phyloP scores from a whole-genome alignment of 257 asterid species.

The Sherardia arvensis region DNA sequence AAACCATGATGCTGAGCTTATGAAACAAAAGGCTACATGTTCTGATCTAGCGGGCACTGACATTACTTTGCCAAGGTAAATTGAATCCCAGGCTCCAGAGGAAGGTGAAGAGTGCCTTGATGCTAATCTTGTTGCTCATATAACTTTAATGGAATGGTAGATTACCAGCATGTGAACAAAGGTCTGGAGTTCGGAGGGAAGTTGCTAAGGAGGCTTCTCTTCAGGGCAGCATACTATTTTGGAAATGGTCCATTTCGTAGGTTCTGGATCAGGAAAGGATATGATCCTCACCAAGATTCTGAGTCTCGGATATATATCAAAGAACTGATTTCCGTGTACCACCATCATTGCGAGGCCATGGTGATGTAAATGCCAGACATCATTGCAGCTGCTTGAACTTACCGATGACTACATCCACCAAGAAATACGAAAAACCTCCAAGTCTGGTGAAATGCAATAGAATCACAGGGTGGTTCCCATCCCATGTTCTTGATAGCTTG shows the following conservation, averaged over 20 bases:
- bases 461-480: conserved; percentile 78
- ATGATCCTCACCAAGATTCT: too few species aligned
- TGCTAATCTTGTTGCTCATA: too few species aligned
- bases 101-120: too few species aligned
- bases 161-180: conserved; percentile 78
- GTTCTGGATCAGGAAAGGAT: too few species aligned
- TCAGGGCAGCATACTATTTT: too few species aligned
- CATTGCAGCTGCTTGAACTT: too few species aligned
- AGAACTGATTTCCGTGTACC: too few species aligned
- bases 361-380: conserved; percentile 37
- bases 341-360: conserved; percentile 47
- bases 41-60: conserved; percentile 24
- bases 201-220: conserved; percentile 53
- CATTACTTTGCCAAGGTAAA: conserved; percentile 20
- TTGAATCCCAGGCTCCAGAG: conserved; percentile 28
- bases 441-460: conserved; percentile 44
- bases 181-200: conserved; percentile 42
- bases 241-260: too few species aligned
- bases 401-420: too few species aligned
- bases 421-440: conserved; percentile 71
- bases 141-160: too few species aligned
- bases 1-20: conserved; percentile 17
- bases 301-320: too few species aligned
- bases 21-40: conserved; percentile 17
- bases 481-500: too few species aligned